Base-by-base conservation (phyloP, 2,329 filamentous ascomycete species). In the Annulohypoxylon truncatum region DNA sequence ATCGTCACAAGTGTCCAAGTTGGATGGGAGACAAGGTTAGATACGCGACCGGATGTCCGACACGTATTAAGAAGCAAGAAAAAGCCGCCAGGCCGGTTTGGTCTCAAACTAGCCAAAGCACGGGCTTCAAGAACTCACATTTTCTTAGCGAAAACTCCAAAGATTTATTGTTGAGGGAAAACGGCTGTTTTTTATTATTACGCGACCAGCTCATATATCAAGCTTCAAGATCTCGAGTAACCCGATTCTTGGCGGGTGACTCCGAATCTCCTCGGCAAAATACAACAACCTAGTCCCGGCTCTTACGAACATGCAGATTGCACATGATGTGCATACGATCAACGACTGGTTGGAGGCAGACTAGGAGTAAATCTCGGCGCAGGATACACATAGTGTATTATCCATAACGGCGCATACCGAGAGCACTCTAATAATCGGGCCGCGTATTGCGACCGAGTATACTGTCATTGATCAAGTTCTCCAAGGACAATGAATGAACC, bases 221-320 rank as follows among this genome's bases (percentile, higher is more conserved):
- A 59, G n/a, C 2, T 4, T n/a, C n/a, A 42, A 42, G 9, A 20
- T 3, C 20, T 48, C 13, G 26, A 55, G 38, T 57, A 40, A n/a
- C 50, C 47, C 26, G 35, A n/a, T 33, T 47, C 62, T 69, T 61
- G 52, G 60, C 66, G 64, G 67, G 35, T 12, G 31, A 38, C 48
- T 50, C 64, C 60, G 56, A 55, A 59, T 51, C 48, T 54, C 60
- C 67, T 67, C 67, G 67, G 67, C 60, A 69, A 69, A 68, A 62
- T 69, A 61, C 33, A 53, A 26, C 52, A 47, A 57, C 44, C 18
- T 53, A 9, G 20, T n/a, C 59, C 54, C 47, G 51, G 59, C 51
- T 64, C 47, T 63, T 53, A 55, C 38, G 31, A 52, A 62, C 26
- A 56, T 42, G 52, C 63, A 35, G 28, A n/a, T 48, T 52, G 33